These are phyloP conservation scores for Glaciozyma martinii DNA, from an alignment of 768 basidiomycete genomes.

Conservation along the genomic window DNA sequence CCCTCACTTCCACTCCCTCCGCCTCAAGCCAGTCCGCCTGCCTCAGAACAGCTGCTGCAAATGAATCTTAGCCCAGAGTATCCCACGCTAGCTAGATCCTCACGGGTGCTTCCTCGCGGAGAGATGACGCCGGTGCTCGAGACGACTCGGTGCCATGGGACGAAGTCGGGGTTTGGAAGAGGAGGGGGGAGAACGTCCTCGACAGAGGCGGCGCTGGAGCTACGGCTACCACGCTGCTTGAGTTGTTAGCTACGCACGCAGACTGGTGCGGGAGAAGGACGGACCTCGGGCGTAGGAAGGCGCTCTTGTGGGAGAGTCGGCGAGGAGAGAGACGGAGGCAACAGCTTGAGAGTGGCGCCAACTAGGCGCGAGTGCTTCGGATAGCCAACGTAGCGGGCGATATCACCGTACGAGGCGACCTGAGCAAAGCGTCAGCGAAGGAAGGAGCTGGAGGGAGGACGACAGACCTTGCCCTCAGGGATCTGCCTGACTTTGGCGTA, in stretches of 20 bases:
- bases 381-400: slow-evolving; percentile 14
- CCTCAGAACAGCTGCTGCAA: background rate
- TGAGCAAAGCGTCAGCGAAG: background rate
- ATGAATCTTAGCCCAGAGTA: no score
- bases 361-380: slow-evolving; percentile 24
- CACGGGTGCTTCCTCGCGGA: slow-evolving; percentile 18
- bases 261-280: no score
- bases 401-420: slow-evolving; percentile 24
- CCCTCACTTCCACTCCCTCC: slow-evolving; percentile 18
- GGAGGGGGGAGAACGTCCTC: slow-evolving; percentile 7
- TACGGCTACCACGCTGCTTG: no score
- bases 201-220: background rate
- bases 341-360: slow-evolving; percentile 8
- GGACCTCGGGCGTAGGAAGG: background rate
- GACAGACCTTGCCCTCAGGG: slow-evolving; percentile 18
- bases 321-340: slow-evolving; percentile 1
- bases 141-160: slow-evolving; percentile 26
- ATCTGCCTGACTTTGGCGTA: slow-evolving; percentile 13
- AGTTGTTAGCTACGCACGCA: no score
- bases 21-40: slow-evolving; percentile 25
- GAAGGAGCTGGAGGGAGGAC: background rate
- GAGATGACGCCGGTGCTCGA: slow-evolving; percentile 16
- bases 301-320: background rate
- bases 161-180: slow-evolving; percentile 8
- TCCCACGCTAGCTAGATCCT: no score